phyloP scores from a whole-genome alignment of 192 early-diverging fungal species.

The Coemansia sp. region DNA sequence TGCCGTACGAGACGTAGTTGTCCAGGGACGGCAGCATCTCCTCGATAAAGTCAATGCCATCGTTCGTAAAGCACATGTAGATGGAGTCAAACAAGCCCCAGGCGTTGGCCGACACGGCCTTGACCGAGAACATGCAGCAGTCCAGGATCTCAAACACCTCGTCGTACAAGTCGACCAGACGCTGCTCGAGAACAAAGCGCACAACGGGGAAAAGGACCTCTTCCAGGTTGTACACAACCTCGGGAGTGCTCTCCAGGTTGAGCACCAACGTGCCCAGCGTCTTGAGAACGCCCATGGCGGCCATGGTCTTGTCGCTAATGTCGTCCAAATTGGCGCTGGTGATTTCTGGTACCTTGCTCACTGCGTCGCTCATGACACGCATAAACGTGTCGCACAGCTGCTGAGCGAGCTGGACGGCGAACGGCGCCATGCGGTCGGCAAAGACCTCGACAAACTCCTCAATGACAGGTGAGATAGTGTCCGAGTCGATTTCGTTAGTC shows the following conservation, averaged over 20 bases:
- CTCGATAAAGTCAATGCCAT: slow-evolving; percentile 83
- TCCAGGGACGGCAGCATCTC: slow-evolving; percentile 90
- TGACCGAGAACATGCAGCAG: slow-evolving; percentile 80
- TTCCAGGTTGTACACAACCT: slow-evolving; percentile 80
- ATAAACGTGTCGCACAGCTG: slow-evolving; percentile 87
- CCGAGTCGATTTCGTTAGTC: slow-evolving; percentile 92
- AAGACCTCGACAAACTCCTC: slow-evolving; percentile 91
- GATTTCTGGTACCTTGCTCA: slow-evolving; percentile 43
- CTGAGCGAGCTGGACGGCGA: slow-evolving; percentile 83
- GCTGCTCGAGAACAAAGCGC: slow-evolving; percentile 74
- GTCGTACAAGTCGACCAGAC: slow-evolving; percentile 71
- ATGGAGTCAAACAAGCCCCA: slow-evolving; percentile 83
- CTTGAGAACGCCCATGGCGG: slow-evolving; percentile 86
- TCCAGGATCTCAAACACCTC: slow-evolving; percentile 90
- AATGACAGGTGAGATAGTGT: slow-evolving; percentile 82
- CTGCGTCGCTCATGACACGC: slow-evolving; percentile 77
- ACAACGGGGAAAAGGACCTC: slow-evolving; percentile 74
- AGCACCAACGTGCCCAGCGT: slow-evolving; percentile 86
- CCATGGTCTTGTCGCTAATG: slow-evolving; percentile 81
- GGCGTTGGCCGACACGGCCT: slow-evolving; percentile 77
- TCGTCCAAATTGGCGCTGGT: slow-evolving; percentile 60
- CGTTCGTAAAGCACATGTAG: slow-evolving; percentile 75
- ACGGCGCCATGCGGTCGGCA: slow-evolving; percentile 87
- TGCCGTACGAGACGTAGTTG: slow-evolving; percentile 89
- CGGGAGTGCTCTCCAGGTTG: slow-evolving; percentile 78